These are phyloP conservation scores for Ascodesmis nigricans DNA, from an alignment of 495 filamentous ascomycete genomes.

Conservation along the genomic window DNA sequence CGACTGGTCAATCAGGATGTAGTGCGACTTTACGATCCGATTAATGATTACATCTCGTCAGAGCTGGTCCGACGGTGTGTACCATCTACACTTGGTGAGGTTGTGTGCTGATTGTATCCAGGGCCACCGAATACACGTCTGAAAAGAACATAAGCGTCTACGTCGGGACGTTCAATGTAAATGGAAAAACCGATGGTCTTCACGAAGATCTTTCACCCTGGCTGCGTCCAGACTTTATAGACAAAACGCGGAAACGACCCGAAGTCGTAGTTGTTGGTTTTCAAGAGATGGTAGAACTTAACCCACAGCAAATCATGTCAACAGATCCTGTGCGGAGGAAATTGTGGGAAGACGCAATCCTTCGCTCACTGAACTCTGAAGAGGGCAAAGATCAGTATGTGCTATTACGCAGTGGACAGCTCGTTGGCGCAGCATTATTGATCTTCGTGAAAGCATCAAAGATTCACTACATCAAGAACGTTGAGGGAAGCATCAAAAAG, in stretches of 20 bases:
- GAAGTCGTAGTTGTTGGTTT: slow-evolving; percentile 78
- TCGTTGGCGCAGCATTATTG: slow-evolving; percentile 80
- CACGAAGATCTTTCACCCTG: slow-evolving; percentile 63
- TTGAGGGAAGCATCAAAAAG: slow-evolving; percentile 90
- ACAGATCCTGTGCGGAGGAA: slow-evolving; percentile 73
- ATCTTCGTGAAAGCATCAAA: slow-evolving; percentile 66
- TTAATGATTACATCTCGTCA: slow-evolving; percentile 64
- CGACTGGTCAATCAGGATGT: slow-evolving; percentile 61
- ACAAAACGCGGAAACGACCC: slow-evolving; percentile 33
- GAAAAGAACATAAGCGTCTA: slow-evolving; percentile 38
- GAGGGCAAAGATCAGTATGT: slow-evolving; percentile 58
- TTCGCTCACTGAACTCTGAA: slow-evolving; percentile 46
- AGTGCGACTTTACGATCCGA: slow-evolving; percentile 75
- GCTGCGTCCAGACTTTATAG: slow-evolving; percentile 41
- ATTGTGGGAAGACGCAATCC: slow-evolving; percentile 66
- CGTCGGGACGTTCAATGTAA: slow-evolving; percentile 86
- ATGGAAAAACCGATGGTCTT: slow-evolving; percentile 56
- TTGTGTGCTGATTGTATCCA: slow-evolving; percentile 4
- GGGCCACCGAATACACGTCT: slow-evolving; percentile 32
- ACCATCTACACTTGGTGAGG: neutral
- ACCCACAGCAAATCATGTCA: slow-evolving; percentile 97
- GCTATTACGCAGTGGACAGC: slow-evolving; percentile 70
- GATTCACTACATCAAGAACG: slow-evolving; percentile 71
- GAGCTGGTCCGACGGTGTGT: slow-evolving; percentile 47
- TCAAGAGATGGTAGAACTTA: slow-evolving; percentile 91